Evolutionary conservation across 179 eudicot genomes (phyloP).

Genomic region (Carnegiea gigantea): DNA sequence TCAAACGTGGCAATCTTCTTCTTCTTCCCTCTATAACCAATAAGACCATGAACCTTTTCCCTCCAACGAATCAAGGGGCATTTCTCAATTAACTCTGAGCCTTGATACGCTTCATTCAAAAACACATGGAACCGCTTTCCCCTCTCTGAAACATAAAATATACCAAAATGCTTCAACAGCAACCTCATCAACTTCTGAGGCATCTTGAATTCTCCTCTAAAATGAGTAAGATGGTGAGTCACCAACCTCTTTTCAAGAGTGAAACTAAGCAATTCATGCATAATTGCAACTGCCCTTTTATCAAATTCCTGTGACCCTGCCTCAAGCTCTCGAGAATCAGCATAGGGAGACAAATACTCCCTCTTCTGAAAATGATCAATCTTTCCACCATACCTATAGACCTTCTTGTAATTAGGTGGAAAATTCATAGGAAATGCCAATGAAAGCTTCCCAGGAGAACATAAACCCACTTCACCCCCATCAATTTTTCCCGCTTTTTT

Average conservation of each 20-base stretch:
- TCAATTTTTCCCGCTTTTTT: slow-evolving; percentile 39
- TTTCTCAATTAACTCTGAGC: slow-evolving; percentile 74
- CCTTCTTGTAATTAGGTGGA: slow-evolving; percentile 61
- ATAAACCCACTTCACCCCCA: slow-evolving; percentile 28
- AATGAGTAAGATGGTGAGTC: slow-evolving; percentile 92
- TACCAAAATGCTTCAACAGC: slow-evolving; percentile 84
- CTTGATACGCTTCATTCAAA: slow-evolving; percentile 81
- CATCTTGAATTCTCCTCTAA: slow-evolving; percentile 79
- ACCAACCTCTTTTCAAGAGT: slow-evolving; percentile 85
- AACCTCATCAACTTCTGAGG: slow-evolving; percentile 97
- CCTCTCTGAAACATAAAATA: slow-evolving; percentile 96
- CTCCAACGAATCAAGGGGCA: slow-evolving; percentile 81
- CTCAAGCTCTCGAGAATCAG: slow-evolving; percentile 62
- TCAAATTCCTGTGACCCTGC: slow-evolving; percentile 83
- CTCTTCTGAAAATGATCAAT: slow-evolving; percentile 72
- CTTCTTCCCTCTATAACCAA: slow-evolving; percentile 74
- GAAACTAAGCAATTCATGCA: slow-evolving; percentile 94
- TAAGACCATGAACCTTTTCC: slow-evolving; percentile 66
- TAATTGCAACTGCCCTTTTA: slow-evolving; percentile 84
- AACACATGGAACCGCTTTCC: slow-evolving; percentile 92
- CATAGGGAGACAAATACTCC: slow-evolving; percentile 82
- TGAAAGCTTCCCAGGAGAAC: slow-evolving; percentile 52
- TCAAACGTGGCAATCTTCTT: slow-evolving; percentile 50
- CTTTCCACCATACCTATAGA: slow-evolving; percentile 61
- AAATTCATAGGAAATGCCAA: slow-evolving; percentile 77